Evolutionary conservation across 202 grass and related monocot species (phyloP), one percentile per base, ranked within the genome.

Genomic region (Brachypodium distachyon): DNA sequence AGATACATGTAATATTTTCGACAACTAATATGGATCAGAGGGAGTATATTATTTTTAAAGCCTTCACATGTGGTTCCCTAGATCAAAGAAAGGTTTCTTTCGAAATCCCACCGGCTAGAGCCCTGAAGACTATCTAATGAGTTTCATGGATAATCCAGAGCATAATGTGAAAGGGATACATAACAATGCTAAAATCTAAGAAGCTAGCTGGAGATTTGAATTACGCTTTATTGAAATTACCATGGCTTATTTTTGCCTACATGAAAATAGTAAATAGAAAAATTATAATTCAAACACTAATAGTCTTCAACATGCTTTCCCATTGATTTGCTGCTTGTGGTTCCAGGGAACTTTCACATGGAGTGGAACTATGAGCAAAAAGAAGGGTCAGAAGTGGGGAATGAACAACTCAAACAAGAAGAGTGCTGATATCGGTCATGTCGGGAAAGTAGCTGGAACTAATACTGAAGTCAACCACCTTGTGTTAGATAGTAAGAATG

Each of bases 361-460:
- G 96, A 88, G 79, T 83, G 89, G 83, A 78, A 95, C 88, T 83
- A 83, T 77, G 32, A 97, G 82, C 84, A 95, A 92, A 85, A 88
- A 83, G 74, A 95, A 95, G 89, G 91, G 91, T 41, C 96, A 98
- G 81, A 95, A 95, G 74, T 98, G 96, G 91, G 96, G 96, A 42
- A 72, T 81, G 71, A 39, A 84, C 61, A 79, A 65, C 27, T 80
- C 83, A 22, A 60, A 78, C 12, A 87, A 51, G 63, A 77, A 54
- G 51, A 83, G 47, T 33, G 58, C 62, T 54, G 77, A 67, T 79
- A 39, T 51, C n/a, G 56, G 21, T 51, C 68, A 70, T 38, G 18
- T 80, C 61, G 78, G 34, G 8, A 70, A 70, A 63, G 49, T 72
- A 40, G 32, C 38, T 66, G 78, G 83, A 82, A 67, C 39, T 66